A percentile compares a stretch with the other conserved stretches of the same genome.
These are phyloP conservation scores for Rhizomucor miehei DNA, from an alignment of 371 early-diverging fungal genomes.

Conservation along the genomic window DNA sequence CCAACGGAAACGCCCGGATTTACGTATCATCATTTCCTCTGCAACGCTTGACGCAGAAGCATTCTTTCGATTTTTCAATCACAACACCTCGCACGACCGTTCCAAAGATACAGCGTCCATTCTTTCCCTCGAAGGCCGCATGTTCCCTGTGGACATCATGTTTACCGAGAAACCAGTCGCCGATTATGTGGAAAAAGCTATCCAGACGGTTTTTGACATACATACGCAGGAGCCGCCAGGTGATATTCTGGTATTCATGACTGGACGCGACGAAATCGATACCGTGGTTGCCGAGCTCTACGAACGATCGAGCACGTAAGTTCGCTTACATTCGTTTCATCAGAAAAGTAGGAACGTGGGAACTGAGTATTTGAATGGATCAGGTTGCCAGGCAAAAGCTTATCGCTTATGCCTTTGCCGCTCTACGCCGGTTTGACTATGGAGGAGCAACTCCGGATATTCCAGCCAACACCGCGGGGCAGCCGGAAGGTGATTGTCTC, in stretches of 20 bases:
- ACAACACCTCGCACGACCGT: slow-evolving; percentile 27
- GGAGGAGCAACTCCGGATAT: slow-evolving; percentile 66
- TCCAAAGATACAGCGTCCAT: slow-evolving; percentile 56
- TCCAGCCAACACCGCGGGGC: slow-evolving; percentile 60
- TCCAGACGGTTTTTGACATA: slow-evolving; percentile 66
- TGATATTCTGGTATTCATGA: slow-evolving; percentile 84
- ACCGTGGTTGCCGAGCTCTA: slow-evolving; percentile 49
- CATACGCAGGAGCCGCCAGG: slow-evolving; percentile 57
- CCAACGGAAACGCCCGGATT: slow-evolving; percentile 58
- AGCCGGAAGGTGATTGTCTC: slow-evolving; percentile 84
- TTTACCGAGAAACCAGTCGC: slow-evolving; percentile 54
- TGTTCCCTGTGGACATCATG: slow-evolving; percentile 71
- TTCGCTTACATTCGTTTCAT: not conserved
- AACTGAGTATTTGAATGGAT: not conserved
- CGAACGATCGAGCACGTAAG: slow-evolving; percentile 55
- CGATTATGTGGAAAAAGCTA: slow-evolving; percentile 61
- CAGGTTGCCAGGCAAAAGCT: slow-evolving; percentile 32
- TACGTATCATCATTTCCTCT: slow-evolving; percentile 74
- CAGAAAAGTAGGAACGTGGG: not conserved
- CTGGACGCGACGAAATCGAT: slow-evolving; percentile 86
- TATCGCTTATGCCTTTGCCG: slow-evolving; percentile 61
- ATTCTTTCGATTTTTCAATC: slow-evolving; percentile 63
- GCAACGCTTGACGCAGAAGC: slow-evolving; percentile 74
- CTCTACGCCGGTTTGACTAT: slow-evolving; percentile 75
- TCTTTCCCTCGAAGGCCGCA: slow-evolving; percentile 70